Percentiles rank a stretch among this genome's conserved stretches.
phyloP scores from a whole-genome alignment of 2,329 filamentous ascomycete genomes.

The Aspergillus nomiae region DNA sequence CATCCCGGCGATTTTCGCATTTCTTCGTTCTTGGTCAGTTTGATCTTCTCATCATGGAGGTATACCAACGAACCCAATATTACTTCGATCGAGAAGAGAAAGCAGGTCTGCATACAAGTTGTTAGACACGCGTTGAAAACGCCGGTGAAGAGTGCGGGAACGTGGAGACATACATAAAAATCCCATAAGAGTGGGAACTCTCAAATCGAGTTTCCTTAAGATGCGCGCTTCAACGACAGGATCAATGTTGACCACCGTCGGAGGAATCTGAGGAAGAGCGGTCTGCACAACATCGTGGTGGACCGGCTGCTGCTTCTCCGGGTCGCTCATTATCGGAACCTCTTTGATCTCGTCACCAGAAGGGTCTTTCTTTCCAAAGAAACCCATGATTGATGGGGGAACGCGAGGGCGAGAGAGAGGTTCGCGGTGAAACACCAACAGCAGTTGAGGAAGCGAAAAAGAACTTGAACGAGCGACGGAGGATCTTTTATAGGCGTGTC shows the following conservation, averaged over 20 bases:
- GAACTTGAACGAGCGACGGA: neutral
- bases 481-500: slow-evolving; percentile 15
- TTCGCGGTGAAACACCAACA: neutral
- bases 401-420: neutral
- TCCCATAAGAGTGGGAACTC: slow-evolving; percentile 37
- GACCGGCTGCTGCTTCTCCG: slow-evolving; percentile 29
- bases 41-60: neutral
- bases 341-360: slow-evolving; percentile 24
- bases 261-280: slow-evolving; percentile 21
- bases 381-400: slow-evolving; percentile 20
- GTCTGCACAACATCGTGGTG: slow-evolving; percentile 25
- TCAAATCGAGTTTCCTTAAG: slow-evolving; percentile 39
- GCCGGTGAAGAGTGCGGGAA: neutral
- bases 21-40: slow-evolving; percentile 36
- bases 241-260: slow-evolving; percentile 29
- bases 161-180: slow-evolving; percentile 39
- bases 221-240: slow-evolving; percentile 38
- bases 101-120: slow-evolving; percentile 41
- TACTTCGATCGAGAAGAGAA: slow-evolving; percentile 53
- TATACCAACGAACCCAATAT: slow-evolving; percentile 46
- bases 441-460: neutral
- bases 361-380: slow-evolving; percentile 19
- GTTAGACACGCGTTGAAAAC: slow-evolving; percentile 5
- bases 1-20: slow-evolving; percentile 59
- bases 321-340: slow-evolving; percentile 27